These are phyloP conservation scores for Aspergillus sp. DNA, from an alignment of 2,329 filamentous ascomycete genomes.

Conservation along the genomic window DNA sequence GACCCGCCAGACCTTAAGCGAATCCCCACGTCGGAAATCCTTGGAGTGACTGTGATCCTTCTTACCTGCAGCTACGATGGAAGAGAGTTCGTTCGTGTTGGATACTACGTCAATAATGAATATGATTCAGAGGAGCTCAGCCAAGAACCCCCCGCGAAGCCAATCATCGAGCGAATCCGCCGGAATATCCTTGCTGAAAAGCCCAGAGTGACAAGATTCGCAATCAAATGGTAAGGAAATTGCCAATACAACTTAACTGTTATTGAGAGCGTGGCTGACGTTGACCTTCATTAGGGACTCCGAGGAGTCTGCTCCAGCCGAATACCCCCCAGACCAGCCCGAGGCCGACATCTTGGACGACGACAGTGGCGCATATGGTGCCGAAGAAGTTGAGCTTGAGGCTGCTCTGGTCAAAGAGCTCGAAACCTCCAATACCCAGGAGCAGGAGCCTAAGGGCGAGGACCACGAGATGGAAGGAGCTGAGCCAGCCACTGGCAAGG, in stretches of 20 bases:
- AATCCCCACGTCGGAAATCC: conserved; percentile 91
- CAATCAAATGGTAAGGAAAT: conserved; percentile 82
- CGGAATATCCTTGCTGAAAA: conserved; percentile 95
- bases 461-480: conserved; percentile 73
- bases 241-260: not conserved
- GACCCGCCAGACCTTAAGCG: conserved; percentile 83
- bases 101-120: conserved; percentile 99
- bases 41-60: conserved; percentile 95
- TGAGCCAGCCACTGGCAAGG: conserved; percentile 48
- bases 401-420: conserved; percentile 54
- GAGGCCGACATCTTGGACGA: conserved; percentile 85
- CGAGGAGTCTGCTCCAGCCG: conserved; percentile 91
- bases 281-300: conserved; percentile 65
- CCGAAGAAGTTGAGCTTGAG: conserved; percentile 76
- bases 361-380: conserved; percentile 80
- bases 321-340: conserved; percentile 95
- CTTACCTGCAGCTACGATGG: conserved; percentile 95
- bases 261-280: not conserved
- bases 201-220: conserved; percentile 93
- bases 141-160: conserved; percentile 85
- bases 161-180: conserved; percentile 83
- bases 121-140: conserved; percentile 89
- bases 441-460: conserved; percentile 41
- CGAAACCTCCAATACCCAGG: conserved; percentile 39
- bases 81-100: conserved; percentile 93